These are phyloP conservation scores for Brettanomyces naardenensis DNA, from an alignment of 805 yeast genomes.

Conservation along the genomic window DNA sequence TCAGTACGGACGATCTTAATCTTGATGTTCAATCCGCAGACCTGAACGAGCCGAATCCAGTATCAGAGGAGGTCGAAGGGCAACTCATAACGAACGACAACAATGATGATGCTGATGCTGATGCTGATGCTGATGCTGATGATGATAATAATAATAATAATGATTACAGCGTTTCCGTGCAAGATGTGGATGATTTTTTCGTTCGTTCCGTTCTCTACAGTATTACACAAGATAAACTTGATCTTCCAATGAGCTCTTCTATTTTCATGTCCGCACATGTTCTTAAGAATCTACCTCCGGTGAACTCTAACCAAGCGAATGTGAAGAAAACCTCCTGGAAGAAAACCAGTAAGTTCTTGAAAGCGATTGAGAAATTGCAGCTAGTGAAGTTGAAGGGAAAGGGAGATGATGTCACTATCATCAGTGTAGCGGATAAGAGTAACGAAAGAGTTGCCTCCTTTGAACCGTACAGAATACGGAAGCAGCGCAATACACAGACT, in stretches of 20 bases:
- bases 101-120: constrained; percentile 5
- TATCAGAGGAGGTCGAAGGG: constrained; percentile 1
- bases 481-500: constrained; percentile 1
- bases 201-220: constrained; percentile 64
- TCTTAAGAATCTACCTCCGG: constrained; percentile 64
- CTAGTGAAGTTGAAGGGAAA: constrained; percentile 71
- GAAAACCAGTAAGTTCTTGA: constrained; percentile 77
- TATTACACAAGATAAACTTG: constrained; percentile 46
- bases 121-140: constrained; percentile 4
- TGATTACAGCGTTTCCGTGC: constrained; percentile 35
- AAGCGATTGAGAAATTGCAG: constrained; percentile 74
- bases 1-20: too few relatives aligned
- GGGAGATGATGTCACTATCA: constrained; percentile 68
- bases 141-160: constrained; percentile 7
- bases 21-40: too few relatives aligned
- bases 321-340: constrained; percentile 85
- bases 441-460: constrained; percentile 48
- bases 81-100: too few relatives aligned
- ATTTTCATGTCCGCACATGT: constrained; percentile 66
- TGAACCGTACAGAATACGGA: constrained; percentile 48
- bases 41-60: too few relatives aligned
- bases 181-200: constrained; percentile 72
- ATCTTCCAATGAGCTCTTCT: constrained; percentile 65
- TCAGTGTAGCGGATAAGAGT: constrained; percentile 37
- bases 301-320: constrained; percentile 44